Evolutionary conservation across 164 flowering plant species (phyloP).

Genomic region (Vitis rotundifolia): DNA sequence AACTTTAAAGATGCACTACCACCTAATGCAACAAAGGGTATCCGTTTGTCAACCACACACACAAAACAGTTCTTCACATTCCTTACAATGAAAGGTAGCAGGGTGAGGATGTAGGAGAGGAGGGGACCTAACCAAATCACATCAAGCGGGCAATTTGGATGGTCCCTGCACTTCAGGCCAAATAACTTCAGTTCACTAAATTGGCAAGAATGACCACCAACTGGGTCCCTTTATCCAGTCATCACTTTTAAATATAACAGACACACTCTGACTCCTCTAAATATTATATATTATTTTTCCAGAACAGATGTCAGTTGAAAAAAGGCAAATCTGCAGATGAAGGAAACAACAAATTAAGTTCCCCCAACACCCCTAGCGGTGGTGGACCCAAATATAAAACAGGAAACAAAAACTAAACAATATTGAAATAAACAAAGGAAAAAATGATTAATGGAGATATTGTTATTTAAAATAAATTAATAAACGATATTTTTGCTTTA

Average conservation of each 20-base stretch:
- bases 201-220: background rate
- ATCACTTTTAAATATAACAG: background rate
- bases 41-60: background rate
- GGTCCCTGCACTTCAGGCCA: conserved; percentile 1
- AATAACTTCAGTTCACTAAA: background rate
- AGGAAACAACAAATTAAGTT: too few relatives aligned
- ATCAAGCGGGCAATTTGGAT: background rate
- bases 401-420: too few relatives aligned
- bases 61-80: background rate
- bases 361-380: too few relatives aligned
- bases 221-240: background rate
- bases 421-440: too few relatives aligned
- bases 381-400: too few relatives aligned
- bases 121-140: background rate
- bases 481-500: too few relatives aligned
- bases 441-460: too few relatives aligned
- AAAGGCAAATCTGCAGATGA: background rate
- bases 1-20: too few relatives aligned
- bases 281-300: background rate
- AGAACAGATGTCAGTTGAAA: background rate
- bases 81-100: background rate
- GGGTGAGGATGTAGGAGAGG: background rate
- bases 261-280: background rate
- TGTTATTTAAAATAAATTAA: too few relatives aligned
- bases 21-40: background rate